Evolutionary conservation across 805 yeast species (phyloP), one percentile per base, ranked within the genome.

Genomic region (Candida ficus): DNA sequence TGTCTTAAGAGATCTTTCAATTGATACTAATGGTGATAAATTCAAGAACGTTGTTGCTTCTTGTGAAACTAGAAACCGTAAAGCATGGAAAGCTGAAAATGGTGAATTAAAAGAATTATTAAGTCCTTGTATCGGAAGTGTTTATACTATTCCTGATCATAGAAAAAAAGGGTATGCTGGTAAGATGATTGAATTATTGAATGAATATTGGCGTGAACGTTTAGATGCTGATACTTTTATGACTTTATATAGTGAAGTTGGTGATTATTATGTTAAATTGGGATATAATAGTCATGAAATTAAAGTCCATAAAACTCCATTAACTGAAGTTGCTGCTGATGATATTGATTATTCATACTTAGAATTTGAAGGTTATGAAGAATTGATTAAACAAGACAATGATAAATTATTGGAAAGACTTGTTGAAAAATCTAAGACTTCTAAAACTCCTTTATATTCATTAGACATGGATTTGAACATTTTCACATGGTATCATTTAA

Each of bases 221-320:
- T 58, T 67, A 25, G 48, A 58, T 35, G 47, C 53, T 9, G 54
- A 62, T 17, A 44, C 58, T 18, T 56, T 71, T 13, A 58, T 70
- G 28, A 65, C 67, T 30, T 67, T 87, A 38, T 86, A 85, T 68
- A 81, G 91, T 46, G 93, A 81, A 36, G 76, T 84, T 17, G 91
- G 84, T 13, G 71, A 68, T 25, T 85, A 72, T 49, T 88, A 88
- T 58, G 63, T 68, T 28, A 64, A 68, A 46, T 76, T 81, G 47
- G 95, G 90, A 0, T 83, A 74, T 54, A 62, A 56, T n/a, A 62
- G 68, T 14, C 39, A 52, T 35, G 69, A 64, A 37, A 64, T 66
- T 6, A 68, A 69, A 12, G 37, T 64, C 22, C 69, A 66, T 39
- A 45, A 53, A 10, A 14, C 37, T 12, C 32, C 43, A 13, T 11